Base-by-base conservation (phyloP, 192 early-diverging fungal genomes). In the Backusella liffmaniae region DNA sequence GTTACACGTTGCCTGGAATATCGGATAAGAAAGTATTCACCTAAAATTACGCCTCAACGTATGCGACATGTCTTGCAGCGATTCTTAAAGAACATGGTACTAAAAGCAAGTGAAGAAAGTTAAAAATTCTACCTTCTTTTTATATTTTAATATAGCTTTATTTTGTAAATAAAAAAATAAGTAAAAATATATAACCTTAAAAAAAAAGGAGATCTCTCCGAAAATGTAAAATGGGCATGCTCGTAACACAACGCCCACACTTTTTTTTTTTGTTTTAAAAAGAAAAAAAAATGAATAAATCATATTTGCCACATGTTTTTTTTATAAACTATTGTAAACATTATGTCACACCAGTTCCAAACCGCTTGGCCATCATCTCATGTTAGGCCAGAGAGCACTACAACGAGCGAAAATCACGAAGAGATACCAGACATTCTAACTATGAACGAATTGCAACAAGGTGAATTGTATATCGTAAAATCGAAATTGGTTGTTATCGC, bases 51-150 rank as follows among this genome's bases (percentile, higher is more conserved):
- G 5, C 80, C 80, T 29, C 76, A 77, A 44, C 66, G 73, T 30
- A 77, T 81, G 80, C 65, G 80, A 49, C 76, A 75, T 23, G 80
- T 81, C 1, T 29, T 81, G n/a, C 80, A 81, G 42, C 69, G 73
- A 56, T 81, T 81, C 67, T 71, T 81, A 59, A 81, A 81, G 73
- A 81, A 75, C 68, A 81, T 81, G 80, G 76, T 81, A 30, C 30
- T 79, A 42, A 74, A 79, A 39, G 72, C 67, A 37, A 79, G 74
- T 35, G 73, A 73, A 70, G 77, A 79, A n/a, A 65, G 37, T 12
- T 74, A 74, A 32, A 32, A 32, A 32, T 49, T 8, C 12, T n/a
- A 6, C 29, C 39, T 37, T 69, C 32, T 23, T 62, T 12, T 62
- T 62, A 26, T 62, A 62, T 62, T 62, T 62, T 62, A 59, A 59